Base-by-base conservation (phyloP, 2,329 filamentous ascomycete genomes). In the Diplodia seriata region DNA sequence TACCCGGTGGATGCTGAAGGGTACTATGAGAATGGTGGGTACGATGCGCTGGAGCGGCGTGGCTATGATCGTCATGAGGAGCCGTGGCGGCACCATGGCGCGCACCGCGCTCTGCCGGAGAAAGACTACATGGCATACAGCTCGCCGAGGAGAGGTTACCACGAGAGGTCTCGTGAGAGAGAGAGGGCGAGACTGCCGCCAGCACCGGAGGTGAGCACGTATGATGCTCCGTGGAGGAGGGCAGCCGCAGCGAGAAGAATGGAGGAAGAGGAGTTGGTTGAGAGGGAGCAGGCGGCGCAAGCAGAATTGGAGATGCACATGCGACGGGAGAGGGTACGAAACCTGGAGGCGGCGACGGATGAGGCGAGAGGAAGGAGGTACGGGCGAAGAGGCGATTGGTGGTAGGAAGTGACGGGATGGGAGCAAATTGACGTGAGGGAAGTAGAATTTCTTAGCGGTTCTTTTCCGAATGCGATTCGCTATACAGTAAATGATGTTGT, bases 1-100 rank as follows among this genome's bases (percentile, higher is more conserved):
- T 20, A 31, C 26, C 2, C n/a, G 31, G 54, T 56, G 18, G 54
- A 56, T 31, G 33, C 20, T 5, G 59, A 63, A 29, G 59, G 31
- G 47, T 63, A 63, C 59, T 63, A 63, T 49, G 43, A 18, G 26
- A 18, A 63, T 12, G 59, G 59, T 9, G 59, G 59, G 3, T 63
- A 63, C 47, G 59, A 63, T 31, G 47, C 23, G 20, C 26, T 63
- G 43, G 31, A 18, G 12, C 59, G 29, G 43, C 40, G 43, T 4
- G 29, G 43, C 12, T 62, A 36, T 31, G 29, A 51, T 15, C 29
- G 8, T 20, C 43, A 11, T n/a, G 59, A 49, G 18, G 57, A 33
- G 9, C 29, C 50, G 18, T 14, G 43, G 4, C 26, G 49, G n/a
- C 50, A 47, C 43, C 57, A 18, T 43, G 26, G 29, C 15, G 4